Evolutionary conservation across 352 stramenopile species (phyloP), one percentile per base, ranked within the genome.

Genomic region (Thraustochytrium sp.): DNA sequence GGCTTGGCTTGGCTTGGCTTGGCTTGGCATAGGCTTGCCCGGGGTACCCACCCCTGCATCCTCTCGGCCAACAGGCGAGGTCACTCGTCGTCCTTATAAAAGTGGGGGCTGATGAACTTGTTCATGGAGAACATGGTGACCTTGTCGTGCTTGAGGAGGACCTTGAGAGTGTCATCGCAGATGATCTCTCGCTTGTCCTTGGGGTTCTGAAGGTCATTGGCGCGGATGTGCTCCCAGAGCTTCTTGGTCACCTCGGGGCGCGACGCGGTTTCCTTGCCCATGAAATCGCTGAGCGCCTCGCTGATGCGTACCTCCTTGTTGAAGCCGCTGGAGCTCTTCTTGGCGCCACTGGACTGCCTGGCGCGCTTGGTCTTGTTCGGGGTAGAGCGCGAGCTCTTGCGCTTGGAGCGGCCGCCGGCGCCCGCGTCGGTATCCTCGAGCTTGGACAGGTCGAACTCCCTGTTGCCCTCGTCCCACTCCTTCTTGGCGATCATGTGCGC

Each of bases 151-250:
- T 61, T 76, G 73, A 89, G 85, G 37, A 89, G 54, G 18, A 44
- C 37, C 38, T 78, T 74, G 18, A 89, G 82, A 40, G 48, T 82
- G 5, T 88, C 84, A 55, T 89, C 86, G 82, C 85, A 89, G 21
- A 88, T 51, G 63, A 89, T 88, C 26, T 85, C 72, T 34, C 84
- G 83, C 53, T 87, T 86, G 80, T 89, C 86, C 3, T 84, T 59
- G 11, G 86, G 85, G 42, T 89, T 88, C 49, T 88, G 86, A 2
- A 89, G 68, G 13, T 65, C 62, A 54, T 88, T 85, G 26, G 68
- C 84, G 54, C 88, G 87, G 82, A 89, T 89, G 54, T 89, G 87
- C 59, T 36, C 78, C 86, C 86, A 89, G 8, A 89, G 61, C 34
- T 73, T 55, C 48, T 89, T 89, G 21, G 34, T 53, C 9, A 80